Base-by-base conservation (phyloP, 495 filamentous ascomycete species). In the Sabuloglossum arenarium region DNA sequence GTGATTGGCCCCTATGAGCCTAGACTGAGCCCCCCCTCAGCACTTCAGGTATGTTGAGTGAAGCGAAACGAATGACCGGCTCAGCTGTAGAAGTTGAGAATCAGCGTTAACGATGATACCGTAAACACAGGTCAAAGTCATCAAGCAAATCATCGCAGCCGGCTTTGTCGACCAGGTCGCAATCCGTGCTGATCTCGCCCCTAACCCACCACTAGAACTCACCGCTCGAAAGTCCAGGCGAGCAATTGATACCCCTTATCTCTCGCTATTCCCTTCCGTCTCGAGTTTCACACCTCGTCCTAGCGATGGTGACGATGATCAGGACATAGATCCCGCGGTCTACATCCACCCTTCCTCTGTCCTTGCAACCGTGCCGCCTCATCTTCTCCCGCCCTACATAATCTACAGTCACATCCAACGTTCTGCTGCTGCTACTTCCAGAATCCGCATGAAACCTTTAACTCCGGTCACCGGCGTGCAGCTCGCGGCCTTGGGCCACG, bases 121-220 rank as follows among this genome's bases (percentile, higher is more conserved):
- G 21, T 21, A 5, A 21, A 1, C 39, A 23, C 16, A 93, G 60
- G 65, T 90, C 30, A 82, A 85, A 59, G 80, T 86, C 0, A 74
- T 99, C 9, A 88, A 89, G 62, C 87, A 95, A 64, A 89, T 97
- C 63, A 77, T 86, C 51, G 85, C 89, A 0, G 84, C 88, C 0
- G 93, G 88, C 2, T 99, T 95, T 71, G 81, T 99, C 60, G 93
- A 97, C 70, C 84, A 96, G 57, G 75, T 99, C 52, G 93, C 93
- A 53, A 90, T 97, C 63, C 86, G 91, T 58, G 87, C 88, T 2
- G 89, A 97, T 65, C 72, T 90, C 10, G 73, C 84, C 0, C 85
- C 87, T 3, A 73, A 73, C 19, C 84, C 87, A 0, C 85, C 85
- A 1, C 28, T 19, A 12, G 0, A 4, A 5, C 28, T 51, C 47